A percentile compares a stretch with the other conserved stretches of the same genome.
phyloP scores from a whole-genome alignment of 2,329 filamentous ascomycete genomes.

The Cordyceps javanica region DNA sequence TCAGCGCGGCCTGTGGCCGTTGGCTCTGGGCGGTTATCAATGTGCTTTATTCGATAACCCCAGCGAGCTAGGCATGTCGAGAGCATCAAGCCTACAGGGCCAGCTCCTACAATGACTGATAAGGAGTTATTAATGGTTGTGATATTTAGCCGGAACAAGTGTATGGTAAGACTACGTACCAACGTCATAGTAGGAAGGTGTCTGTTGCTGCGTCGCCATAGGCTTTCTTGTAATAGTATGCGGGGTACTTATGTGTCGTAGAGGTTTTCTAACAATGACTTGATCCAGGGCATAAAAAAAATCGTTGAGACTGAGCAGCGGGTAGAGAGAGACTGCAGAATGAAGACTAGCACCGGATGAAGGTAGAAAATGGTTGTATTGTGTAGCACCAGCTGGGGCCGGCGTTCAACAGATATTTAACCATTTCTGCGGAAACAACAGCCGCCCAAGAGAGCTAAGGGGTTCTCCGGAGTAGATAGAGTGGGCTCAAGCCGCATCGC shows the following conservation, averaged over 20 bases:
- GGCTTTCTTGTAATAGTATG: background rate
- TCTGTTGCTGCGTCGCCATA: slow-evolving; percentile 5
- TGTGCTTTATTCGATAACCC: slow-evolving; percentile 93
- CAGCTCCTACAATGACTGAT: slow-evolving; percentile 80
- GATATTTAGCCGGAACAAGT: background rate
- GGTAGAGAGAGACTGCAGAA: background rate
- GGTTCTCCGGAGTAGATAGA: background rate
- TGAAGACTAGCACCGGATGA: background rate
- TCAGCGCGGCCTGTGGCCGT: slow-evolving; percentile 82
- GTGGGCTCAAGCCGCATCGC: background rate
- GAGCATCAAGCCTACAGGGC: slow-evolving; percentile 80
- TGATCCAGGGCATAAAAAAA: background rate
- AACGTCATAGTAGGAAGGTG: slow-evolving; percentile 34
- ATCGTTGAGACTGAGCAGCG: background rate
- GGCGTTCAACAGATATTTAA: slow-evolving; percentile 6
- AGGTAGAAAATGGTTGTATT: background rate
- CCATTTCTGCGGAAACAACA: background rate
- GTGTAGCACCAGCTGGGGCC: background rate
- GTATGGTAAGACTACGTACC: slow-evolving; percentile 25
- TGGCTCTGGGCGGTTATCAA: slow-evolving; percentile 82
- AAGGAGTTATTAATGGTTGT: slow-evolving; percentile 11
- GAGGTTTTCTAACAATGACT: background rate
- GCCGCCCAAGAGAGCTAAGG: background rate
- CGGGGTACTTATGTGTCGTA: background rate
- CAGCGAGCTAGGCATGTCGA: slow-evolving; percentile 84